A percentile compares a stretch with the other conserved stretches of the same genome.
Conservation (phyloP, 345 rosid species). For the Aethionema arabicum region DNA sequence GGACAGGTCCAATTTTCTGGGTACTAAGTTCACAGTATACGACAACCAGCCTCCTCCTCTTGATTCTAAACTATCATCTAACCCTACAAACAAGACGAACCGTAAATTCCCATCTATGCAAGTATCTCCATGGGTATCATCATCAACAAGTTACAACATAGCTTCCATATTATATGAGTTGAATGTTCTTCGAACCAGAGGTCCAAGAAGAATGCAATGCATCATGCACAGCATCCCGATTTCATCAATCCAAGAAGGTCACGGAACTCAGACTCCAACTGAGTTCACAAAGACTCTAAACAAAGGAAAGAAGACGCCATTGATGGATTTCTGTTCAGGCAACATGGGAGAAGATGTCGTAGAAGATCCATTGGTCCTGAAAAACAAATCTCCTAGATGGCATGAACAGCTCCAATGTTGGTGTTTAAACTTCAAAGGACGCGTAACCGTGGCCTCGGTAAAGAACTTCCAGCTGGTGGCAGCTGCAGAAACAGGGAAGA, state of each 20-base stretch:
- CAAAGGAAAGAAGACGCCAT: slow-evolving; percentile 49
- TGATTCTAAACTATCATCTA: slow-evolving; percentile 35
- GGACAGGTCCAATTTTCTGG: slow-evolving; percentile 86
- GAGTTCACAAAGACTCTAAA: slow-evolving; percentile 40
- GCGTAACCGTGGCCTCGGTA: slow-evolving; percentile 90
- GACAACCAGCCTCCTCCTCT: slow-evolving; percentile 66
- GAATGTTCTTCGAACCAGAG: slow-evolving; percentile 79
- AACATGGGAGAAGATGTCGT: slow-evolving; percentile 30
- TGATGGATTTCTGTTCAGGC: slow-evolving; percentile 41
- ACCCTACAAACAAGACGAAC: slow-evolving; percentile 16
- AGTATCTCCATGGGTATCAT: slow-evolving; percentile 45
- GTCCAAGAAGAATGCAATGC: slow-evolving; percentile 94
- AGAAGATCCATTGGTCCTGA: slow-evolving; percentile 56
- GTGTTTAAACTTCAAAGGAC: slow-evolving; percentile 91
- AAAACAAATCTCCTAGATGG: slow-evolving; percentile 95
- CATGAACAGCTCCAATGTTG: slow-evolving; percentile 94
- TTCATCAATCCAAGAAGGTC: slow-evolving; percentile 68
- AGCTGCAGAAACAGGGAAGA: slow-evolving; percentile 45
- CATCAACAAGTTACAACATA: slow-evolving; percentile 42
- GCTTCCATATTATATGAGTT: slow-evolving; percentile 73
- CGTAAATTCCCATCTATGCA: slow-evolving; percentile 44
- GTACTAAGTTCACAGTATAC: slow-evolving; percentile 77
- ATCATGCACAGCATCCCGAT: slow-evolving; percentile 59
- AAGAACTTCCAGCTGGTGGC: slow-evolving; percentile 94
- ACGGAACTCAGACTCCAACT: slow-evolving; percentile 51